A percentile compares a stretch with the other conserved stretches of the same genome.
Conservation (phyloP, 495 filamentous ascomycete species). For the Hyaloscypha bicolor region DNA sequence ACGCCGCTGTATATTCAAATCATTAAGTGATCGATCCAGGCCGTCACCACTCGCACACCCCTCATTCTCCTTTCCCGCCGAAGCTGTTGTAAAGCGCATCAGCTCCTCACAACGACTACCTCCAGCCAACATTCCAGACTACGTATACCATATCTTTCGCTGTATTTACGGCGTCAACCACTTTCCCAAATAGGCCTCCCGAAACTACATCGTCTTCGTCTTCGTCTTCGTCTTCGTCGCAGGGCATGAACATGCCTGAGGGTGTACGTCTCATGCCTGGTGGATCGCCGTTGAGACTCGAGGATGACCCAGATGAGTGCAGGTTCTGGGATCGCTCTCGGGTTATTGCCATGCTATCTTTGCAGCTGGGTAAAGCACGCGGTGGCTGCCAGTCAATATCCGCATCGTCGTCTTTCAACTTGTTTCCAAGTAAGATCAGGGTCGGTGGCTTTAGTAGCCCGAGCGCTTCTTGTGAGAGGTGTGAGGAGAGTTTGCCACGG, state of each 20-base stretch:
- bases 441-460: constrained; percentile 68
- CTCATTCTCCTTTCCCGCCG: no score
- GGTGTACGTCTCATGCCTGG: constrained; percentile 67
- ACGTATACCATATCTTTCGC: constrained; percentile 94
- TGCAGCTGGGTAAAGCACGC: constrained; percentile 20
- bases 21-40: no score
- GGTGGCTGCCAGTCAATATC: constrained; percentile 49
- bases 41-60: no score
- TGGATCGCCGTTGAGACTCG: constrained; percentile 35
- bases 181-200: constrained; percentile 70
- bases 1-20: no score
- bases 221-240: constrained; percentile 66
- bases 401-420: constrained; percentile 64
- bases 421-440: constrained; percentile 60
- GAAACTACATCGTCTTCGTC: constrained; percentile 43
- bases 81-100: no score
- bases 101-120: constrained; percentile 30
- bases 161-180: constrained; percentile 94
- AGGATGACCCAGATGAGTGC: constrained; percentile 14
- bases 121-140: constrained; percentile 97
- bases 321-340: constrained; percentile 32
- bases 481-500: constrained; percentile 41
- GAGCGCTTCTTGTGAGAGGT: constrained; percentile 71
- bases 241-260: constrained; percentile 85
- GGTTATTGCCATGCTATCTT: constrained; percentile 35